Evolutionary conservation across 176 grass and related monocot genomes (phyloP).

Genomic region (Phyllostachys edulis): DNA sequence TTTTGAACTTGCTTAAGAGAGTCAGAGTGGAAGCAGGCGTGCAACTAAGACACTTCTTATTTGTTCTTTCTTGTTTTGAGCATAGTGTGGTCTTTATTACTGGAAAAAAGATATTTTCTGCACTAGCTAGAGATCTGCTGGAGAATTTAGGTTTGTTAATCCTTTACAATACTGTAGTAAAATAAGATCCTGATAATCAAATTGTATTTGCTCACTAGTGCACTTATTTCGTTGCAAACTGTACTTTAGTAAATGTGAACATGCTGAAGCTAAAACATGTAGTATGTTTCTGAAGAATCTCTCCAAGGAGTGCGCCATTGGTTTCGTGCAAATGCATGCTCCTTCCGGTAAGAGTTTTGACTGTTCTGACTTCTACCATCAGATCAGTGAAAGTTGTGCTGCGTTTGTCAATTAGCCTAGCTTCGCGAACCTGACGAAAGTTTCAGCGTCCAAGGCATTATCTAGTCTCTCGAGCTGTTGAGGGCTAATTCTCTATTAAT

Average conservation of each 20-base stretch:
- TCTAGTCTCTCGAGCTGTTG: background rate
- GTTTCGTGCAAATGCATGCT: background rate
- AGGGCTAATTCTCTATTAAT: background rate
- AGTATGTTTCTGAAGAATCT: slow-evolving; percentile 8
- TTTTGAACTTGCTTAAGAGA: background rate
- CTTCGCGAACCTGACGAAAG: slow-evolving; percentile 2
- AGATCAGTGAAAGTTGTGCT: background rate
- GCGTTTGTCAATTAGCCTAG: background rate
- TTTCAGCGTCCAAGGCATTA: slow-evolving; percentile 12
- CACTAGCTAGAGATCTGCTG: background rate
- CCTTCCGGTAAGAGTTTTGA: background rate
- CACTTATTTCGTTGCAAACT: no score
- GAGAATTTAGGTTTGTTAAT: background rate
- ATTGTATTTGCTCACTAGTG: background rate
- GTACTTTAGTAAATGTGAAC: background rate
- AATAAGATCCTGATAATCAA: background rate
- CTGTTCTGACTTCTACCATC: background rate
- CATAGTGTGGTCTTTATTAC: background rate
- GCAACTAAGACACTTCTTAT: background rate
- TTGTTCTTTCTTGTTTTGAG: background rate
- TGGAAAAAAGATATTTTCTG: background rate
- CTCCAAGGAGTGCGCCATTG: background rate
- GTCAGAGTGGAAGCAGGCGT: background rate
- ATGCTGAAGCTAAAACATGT: background rate
- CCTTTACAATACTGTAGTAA: background rate